Evolutionary conservation across 495 filamentous ascomycete species (phyloP), one percentile per base, ranked within the genome.

Genomic region (Letharia columbiana): DNA sequence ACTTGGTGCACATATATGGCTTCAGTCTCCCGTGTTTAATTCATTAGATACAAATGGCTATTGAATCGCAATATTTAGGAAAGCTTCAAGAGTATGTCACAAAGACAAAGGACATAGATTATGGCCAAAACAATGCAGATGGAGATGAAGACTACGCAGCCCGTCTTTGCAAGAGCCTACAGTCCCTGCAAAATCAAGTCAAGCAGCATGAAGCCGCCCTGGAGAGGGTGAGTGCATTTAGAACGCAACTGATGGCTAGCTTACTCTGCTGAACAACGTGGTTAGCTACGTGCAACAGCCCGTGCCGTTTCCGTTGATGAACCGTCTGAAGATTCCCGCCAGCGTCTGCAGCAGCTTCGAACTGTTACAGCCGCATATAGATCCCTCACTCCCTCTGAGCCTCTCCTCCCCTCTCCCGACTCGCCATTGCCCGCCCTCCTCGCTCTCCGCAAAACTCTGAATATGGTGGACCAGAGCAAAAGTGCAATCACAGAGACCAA

Each of bases 391-490:
- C 79, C 84, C 37, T 75, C 79, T 28, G 82, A 87, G 50, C 85
- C 86, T 28, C 82, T 82, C 62, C 77, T 92, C 31, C 89, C 91
- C 35, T 76, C 78, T 15, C 76, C 84, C 11, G 83, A 82, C 23
- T 92, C 90, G 28, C 79, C 85, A 35, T 74, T 95, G 12, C 89
- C 90, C 9, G 83, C 86, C 33, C 79, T 95, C 0, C 73, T 95
- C 11, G 89, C 90, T 3, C 74, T 90, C 39, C 83, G 87, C 42
- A 85, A 83, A 64, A 87, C 84, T 2, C 78, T 85, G 42, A 81
- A 81, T 49, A 84, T 85, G 33, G 83, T 90, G 58, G 72, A 79
- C 49, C 87, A 89, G 66, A 87, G 84, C 33, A 86, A 82, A 65
- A 74, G 77, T 5, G 86, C 85, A 18, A 80, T 89, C 37, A 68